phyloP scores from a whole-genome alignment of 176 grass and related monocot species.

The Rhipidocladum racemiflorum region DNA sequence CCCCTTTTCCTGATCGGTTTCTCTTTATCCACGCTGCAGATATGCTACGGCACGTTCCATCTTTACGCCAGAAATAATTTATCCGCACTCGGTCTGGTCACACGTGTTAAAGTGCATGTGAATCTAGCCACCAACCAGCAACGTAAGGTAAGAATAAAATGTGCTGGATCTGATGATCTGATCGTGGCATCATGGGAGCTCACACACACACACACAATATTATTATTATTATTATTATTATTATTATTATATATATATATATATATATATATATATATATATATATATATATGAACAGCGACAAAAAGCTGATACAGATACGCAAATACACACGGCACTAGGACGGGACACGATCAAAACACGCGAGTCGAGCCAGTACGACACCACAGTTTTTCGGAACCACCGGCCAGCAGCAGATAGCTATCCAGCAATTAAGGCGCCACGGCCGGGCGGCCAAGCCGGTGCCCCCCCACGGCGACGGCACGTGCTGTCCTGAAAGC shows the following conservation, averaged over 20 bases:
- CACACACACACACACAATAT: no score
- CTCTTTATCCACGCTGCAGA: no score
- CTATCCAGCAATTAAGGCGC: background rate
- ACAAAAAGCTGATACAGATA: background rate
- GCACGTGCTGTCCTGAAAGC: background rate
- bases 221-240: no score
- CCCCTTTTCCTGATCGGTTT: no score
- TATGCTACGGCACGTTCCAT: no score
- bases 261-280: no score
- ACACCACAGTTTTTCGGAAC: background rate
- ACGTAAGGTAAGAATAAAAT: background rate
- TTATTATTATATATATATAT: no score
- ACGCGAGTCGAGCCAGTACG: background rate
- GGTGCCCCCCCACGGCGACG: background rate
- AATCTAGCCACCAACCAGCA: background rate
- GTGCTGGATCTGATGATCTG: background rate
- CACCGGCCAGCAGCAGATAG: background rate
- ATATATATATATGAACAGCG: background rate
- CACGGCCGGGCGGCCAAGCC: background rate
- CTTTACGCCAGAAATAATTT: background rate
- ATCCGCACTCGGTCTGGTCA: background rate
- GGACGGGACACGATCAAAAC: background rate
- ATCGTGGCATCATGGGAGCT: background rate
- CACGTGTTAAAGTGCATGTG: background rate
- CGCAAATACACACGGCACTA: background rate